Conservation (phyloP, 2,329 filamentous ascomycete species). For the Cryphonectria japonica region DNA sequence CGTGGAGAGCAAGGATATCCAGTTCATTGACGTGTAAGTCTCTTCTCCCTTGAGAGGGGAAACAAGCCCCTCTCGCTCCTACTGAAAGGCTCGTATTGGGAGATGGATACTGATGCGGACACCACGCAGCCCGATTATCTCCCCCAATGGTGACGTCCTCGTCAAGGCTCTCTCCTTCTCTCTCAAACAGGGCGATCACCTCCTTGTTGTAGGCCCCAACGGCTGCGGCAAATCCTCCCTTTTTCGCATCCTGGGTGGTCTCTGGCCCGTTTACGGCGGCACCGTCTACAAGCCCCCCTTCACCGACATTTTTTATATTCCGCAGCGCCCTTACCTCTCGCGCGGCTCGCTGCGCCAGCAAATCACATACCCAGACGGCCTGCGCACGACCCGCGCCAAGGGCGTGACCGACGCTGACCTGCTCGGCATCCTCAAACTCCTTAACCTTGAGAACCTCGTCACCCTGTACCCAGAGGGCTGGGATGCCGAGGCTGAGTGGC, state of each 20-base stretch:
- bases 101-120: not conserved
- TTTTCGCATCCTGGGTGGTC: constrained; percentile 92
- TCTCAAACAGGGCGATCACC: constrained; percentile 83
- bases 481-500: constrained; percentile 96
- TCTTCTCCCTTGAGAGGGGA: not conserved
- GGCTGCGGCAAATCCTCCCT: constrained; percentile 96
- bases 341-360: constrained; percentile 93
- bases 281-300: constrained; percentile 90
- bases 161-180: constrained; percentile 85
- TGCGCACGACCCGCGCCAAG: constrained; percentile 85
- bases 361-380: constrained; percentile 91
- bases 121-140: constrained; percentile 77
- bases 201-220: constrained; percentile 94
- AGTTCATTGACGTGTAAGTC: constrained; percentile 77
- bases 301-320: constrained; percentile 96
- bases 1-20: constrained; percentile 80
- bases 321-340: constrained; percentile 91
- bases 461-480: constrained; percentile 77
- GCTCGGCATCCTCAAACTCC: constrained; percentile 71
- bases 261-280: constrained; percentile 98
- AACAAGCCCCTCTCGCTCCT: not conserved
- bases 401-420: constrained; percentile 83
- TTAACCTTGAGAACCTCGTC: constrained; percentile 84
- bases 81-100: too few species aligned
- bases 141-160: constrained; percentile 92